A percentile compares a stretch with the other conserved stretches of the same genome.
Evolutionary conservation across 768 basidiomycete species (phyloP).

Genomic region (Auricularia cornea): DNA sequence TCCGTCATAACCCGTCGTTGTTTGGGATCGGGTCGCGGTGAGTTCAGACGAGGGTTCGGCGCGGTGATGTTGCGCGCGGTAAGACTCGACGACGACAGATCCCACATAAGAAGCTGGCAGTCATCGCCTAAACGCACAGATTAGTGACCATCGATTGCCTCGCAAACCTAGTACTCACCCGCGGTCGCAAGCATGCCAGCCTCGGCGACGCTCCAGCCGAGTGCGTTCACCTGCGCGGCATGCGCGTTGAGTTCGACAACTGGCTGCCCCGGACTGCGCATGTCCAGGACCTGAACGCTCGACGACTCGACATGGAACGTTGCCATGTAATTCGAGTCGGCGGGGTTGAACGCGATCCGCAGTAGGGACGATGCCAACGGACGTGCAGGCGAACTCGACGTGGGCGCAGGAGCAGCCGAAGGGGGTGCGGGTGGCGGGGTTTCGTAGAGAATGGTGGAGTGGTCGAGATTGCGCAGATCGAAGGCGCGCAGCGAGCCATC

Average conservation of each 20-base stretch:
- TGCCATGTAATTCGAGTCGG: constrained; percentile 90
- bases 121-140: constrained; percentile 62
- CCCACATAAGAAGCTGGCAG: constrained; percentile 90
- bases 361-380: constrained; percentile 75
- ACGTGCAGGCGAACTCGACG: constrained; percentile 52
- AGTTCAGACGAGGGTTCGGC: constrained; percentile 51
- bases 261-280: constrained; percentile 92
- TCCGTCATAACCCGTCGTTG: constrained; percentile 57
- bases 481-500: constrained; percentile 96
- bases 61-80: constrained; percentile 51
- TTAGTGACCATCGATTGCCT: constrained; percentile 4
- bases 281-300: constrained; percentile 90
- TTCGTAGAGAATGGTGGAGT: constrained; percentile 97
- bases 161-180: constrained; percentile 38
- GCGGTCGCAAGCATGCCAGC: constrained; percentile 82
- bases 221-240: constrained; percentile 69
- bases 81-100: constrained; percentile 56
- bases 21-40: constrained; percentile 74
- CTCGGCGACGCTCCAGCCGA: constrained; percentile 85
- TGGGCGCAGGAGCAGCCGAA: constrained; percentile 45
- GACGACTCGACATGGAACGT: constrained; percentile 92
- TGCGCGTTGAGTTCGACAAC: constrained; percentile 88
- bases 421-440: constrained; percentile 47
- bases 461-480: constrained; percentile 91
- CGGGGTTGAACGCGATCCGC: constrained; percentile 84